Evolutionary conservation across 2,329 filamentous ascomycete genomes (phyloP).

Genomic region (Apiospora sp.): DNA sequence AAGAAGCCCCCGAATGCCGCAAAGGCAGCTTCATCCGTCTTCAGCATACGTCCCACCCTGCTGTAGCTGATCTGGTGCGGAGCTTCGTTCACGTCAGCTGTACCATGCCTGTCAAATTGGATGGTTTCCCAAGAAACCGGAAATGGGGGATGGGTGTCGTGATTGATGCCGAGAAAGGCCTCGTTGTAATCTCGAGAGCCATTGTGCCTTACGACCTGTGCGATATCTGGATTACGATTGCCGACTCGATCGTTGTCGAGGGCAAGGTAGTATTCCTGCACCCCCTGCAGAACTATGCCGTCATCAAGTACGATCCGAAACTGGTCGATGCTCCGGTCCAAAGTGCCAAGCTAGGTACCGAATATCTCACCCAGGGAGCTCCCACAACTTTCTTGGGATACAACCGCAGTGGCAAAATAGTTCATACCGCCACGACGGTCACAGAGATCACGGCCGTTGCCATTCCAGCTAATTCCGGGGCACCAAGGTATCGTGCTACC

Average conservation of each 20-base stretch:
- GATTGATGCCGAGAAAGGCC: slow-evolving; percentile 94
- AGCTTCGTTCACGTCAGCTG: slow-evolving; percentile 95
- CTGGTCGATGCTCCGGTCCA: slow-evolving; percentile 94
- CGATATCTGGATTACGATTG: slow-evolving; percentile 95
- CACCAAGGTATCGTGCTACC: slow-evolving; percentile 91
- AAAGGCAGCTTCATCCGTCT: slow-evolving; percentile 93
- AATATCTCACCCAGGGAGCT: slow-evolving; percentile 89
- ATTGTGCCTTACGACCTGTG: slow-evolving; percentile 97
- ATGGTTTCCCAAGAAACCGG: slow-evolving; percentile 94
- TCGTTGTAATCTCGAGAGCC: slow-evolving; percentile 92
- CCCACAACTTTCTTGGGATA: slow-evolving; percentile 98
- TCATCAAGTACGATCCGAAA: slow-evolving; percentile 92
- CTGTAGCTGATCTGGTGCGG: slow-evolving; percentile 90
- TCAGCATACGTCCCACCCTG: slow-evolving; percentile 85
- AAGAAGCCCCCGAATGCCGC: slow-evolving; percentile 73
- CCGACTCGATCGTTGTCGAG: slow-evolving; percentile 93
- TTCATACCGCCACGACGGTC: slow-evolving; percentile 91
- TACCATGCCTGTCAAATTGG: slow-evolving; percentile 93
- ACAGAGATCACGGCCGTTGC: slow-evolving; percentile 98
- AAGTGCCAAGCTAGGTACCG: slow-evolving; percentile 82
- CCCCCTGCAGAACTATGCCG: slow-evolving; percentile 94
- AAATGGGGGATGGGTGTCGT: slow-evolving; percentile 97
- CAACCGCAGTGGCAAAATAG: slow-evolving; percentile 92
- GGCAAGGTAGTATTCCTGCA: slow-evolving; percentile 96
- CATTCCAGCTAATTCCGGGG: slow-evolving; percentile 91